Conservation (phyloP, 1,139 yeast genomes). For the Candida pseudoviswanathii region DNA sequence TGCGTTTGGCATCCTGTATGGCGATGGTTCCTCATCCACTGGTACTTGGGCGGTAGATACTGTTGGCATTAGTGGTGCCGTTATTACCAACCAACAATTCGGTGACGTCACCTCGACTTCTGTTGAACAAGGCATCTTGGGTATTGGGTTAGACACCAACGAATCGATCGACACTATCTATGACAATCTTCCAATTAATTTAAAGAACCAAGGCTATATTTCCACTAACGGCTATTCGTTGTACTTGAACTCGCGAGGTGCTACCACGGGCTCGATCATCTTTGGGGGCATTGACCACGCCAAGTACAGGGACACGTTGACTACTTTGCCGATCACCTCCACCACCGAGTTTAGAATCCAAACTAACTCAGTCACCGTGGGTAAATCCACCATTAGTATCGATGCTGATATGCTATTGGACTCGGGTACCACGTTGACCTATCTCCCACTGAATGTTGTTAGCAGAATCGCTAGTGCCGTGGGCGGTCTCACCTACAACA, state of each 20-base stretch:
- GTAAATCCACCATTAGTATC: neutral
- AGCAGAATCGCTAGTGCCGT: conserved; percentile 23
- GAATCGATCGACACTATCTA: conserved; percentile 18
- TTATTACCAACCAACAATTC: conserved; percentile 16
- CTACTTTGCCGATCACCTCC: conserved; percentile 8
- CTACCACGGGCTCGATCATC: conserved; percentile 25
- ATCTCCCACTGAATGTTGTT: conserved; percentile 23
- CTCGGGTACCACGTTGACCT: conserved; percentile 32
- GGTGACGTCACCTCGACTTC: conserved; percentile 18
- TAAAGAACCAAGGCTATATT: conserved; percentile 47
- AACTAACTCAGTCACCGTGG: conserved; percentile 5
- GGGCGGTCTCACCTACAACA: conserved; percentile 16
- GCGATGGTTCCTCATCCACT: conserved; percentile 32
- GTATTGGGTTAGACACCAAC: conserved; percentile 20
- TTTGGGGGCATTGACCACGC: conserved; percentile 35
- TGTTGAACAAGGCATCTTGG: conserved; percentile 19
- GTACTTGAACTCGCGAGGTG: conserved; percentile 25
- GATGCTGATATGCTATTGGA: conserved; percentile 18
- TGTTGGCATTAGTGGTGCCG: conserved; percentile 16
- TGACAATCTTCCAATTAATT: conserved; percentile 32
- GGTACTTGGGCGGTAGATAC: conserved; percentile 58
- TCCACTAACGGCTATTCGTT: conserved; percentile 39
- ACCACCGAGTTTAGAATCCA: conserved; percentile 5
- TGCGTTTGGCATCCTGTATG: conserved; percentile 12
- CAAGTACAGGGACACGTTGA: conserved; percentile 26